Base-by-base conservation (phyloP, 1,139 yeast genomes). In the Eremothecium gossypii region DNA sequence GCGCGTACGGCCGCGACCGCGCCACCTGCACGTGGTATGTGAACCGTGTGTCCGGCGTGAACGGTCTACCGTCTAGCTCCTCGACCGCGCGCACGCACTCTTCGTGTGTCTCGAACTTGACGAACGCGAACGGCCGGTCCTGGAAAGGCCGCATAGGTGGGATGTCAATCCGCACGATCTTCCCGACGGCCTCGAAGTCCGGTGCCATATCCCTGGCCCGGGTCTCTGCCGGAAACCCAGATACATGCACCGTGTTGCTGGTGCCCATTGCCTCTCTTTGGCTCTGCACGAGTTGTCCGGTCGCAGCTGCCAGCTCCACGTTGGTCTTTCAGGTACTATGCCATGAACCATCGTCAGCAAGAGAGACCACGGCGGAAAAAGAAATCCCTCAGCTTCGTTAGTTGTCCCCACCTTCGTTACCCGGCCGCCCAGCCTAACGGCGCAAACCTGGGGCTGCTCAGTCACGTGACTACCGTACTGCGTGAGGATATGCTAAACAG, bases 61-160 rank as follows among this genome's bases (percentile, higher is more conserved):
- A 44, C 49, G 65, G 60, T 35, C 71, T 70, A 20, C 72, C 73
- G 49, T 75, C 72, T 53, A 77, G 61, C 44, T 63, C 67, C 41
- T 70, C 72, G 38, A 79, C 59, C 10, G 85, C 84, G 41, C 70
- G 71, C 52, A 77, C 80, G 51, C 84, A 79, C 54, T 77, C 82
- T 48, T 75, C 75, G 13, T 67, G 60, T 44, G 69, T 73, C 53
- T 75, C 74, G 56, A 71, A 81, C 56, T 80, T 85, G 29, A 81
- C 85, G 62, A 80, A 81, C n/a, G 86, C 87, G 54, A 71, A 80
- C 51, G 79, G 79, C 52, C 76, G 71, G 38, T 81, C 79, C 47
- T 75, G 79, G 45, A 74, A 74, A 27, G 75, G 69, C 61, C 80
- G 72, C 44, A 85, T 81, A 42, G 85, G 84, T 30, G 85, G 82